Evolutionary conservation across 2,329 filamentous ascomycete genomes (phyloP).

Genomic region (Cladorrhinum sp.): DNA sequence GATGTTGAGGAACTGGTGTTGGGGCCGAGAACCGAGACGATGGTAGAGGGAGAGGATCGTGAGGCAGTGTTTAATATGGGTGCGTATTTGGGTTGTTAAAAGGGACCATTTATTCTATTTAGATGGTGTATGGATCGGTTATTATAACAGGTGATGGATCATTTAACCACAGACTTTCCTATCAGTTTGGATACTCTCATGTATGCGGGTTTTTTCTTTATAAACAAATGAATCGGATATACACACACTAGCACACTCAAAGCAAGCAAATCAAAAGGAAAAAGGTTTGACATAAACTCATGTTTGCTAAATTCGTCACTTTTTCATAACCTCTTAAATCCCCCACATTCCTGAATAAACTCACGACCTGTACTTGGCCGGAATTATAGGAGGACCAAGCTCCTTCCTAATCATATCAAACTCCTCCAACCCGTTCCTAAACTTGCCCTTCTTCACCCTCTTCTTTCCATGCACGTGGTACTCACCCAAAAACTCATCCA

Average conservation of each 20-base stretch:
- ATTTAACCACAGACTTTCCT: too few species aligned
- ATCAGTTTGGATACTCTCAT: neutral
- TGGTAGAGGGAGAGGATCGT: neutral
- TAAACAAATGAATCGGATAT: too few species aligned
- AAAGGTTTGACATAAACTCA: neutral
- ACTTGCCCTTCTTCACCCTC: conserved; percentile 74
- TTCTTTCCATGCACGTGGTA: conserved; percentile 72
- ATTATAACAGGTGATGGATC: too few species aligned
- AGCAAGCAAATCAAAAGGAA: too few species aligned
- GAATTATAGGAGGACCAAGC: conserved; percentile 71
- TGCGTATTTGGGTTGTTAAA: conserved; percentile 15
- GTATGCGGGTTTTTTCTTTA: too few species aligned
- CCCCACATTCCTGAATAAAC: neutral
- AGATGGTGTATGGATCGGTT: neutral
- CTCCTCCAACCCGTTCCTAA: conserved; percentile 79
- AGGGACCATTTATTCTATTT: neutral
- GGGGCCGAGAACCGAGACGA: conserved; percentile 24
- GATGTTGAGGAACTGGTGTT: conserved; percentile 61
- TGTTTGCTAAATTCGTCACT: neutral
- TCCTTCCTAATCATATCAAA: conserved; percentile 83
- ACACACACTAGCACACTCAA: too few species aligned
- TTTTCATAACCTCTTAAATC: neutral
- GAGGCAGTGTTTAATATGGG: conserved; percentile 11
- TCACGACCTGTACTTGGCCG: conserved; percentile 19
- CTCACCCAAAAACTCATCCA: conserved; percentile 86